Base-by-base conservation (phyloP, 257 asterid species). In the Solanum piurae region DNA sequence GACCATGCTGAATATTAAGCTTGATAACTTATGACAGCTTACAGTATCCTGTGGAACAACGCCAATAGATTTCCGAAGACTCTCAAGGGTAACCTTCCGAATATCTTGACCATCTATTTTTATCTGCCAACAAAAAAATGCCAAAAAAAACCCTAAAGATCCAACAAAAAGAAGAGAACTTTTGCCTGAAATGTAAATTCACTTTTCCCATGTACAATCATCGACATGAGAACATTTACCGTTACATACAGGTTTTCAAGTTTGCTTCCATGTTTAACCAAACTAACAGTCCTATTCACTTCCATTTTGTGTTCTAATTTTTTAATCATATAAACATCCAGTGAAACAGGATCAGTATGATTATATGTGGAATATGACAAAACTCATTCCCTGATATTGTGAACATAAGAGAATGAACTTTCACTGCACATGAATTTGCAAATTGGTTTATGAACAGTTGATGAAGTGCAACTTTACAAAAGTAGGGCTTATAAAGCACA, bases 11-110 rank as follows among this genome's bases (percentile, higher is more conserved):
- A 80, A 80, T 46, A 46, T 79, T 79, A 80, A 46, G 85, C 85
- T 80, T 46, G 68, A 80, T 27, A 80, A 46, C 66, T 80, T 46
- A 80, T 71, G 88, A 73, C 79, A 86, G 91, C 99, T 97, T 91
- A 97, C 99, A 83, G 99, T 97, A 91, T 97, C 99, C 87, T 97
- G 99, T 83, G 99, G 99, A 93, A 97, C 99, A 85, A 97, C 97
- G 29, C 98, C 99, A 87, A 97, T 91, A 86, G 98, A 94, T 90
- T 95, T 94, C 88, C 99, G 94, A 84, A 97, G 99, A 92, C 99
- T 96, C 90, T 96, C 94, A 83, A 97, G 96, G 13, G 99, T 96
- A 73, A 97, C 96, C 44, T 86, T 87, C 86, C 93, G 94, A 87
- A 96, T 91, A 93, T 97, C 99, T 92, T 97, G 99, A 74, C 98